These are phyloP conservation scores for Fonsecaea monophora DNA, from an alignment of 2,329 filamentous ascomycete species.

Conservation along the genomic window DNA sequence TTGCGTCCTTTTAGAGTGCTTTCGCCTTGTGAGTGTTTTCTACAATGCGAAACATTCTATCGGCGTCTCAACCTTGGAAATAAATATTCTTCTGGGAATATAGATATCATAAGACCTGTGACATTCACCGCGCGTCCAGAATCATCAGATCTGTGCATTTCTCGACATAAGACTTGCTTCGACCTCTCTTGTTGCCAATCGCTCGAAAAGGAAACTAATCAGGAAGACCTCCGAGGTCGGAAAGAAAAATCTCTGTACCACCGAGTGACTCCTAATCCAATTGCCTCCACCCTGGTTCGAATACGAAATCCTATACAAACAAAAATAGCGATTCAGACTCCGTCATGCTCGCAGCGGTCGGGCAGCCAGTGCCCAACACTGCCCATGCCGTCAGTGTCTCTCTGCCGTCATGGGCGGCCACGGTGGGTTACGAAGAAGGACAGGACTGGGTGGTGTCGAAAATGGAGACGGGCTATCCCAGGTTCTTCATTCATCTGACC, in stretches of 20 bases:
- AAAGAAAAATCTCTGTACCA: conserved; percentile 3
- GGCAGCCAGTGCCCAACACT: conserved; percentile 79
- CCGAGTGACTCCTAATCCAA: background rate
- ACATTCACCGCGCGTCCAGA: background rate
- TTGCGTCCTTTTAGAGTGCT: background rate
- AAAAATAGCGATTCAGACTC: background rate
- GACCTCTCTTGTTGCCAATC: background rate
- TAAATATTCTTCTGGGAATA: background rate
- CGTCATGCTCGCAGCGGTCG: conserved; percentile 51
- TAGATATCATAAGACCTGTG: background rate
- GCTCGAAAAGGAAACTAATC: conserved; percentile 17
- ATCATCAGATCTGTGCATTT: background rate
- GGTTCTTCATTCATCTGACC: conserved; percentile 89
- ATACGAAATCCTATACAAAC: background rate
- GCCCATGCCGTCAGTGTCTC: conserved; percentile 94
- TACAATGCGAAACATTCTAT: background rate
- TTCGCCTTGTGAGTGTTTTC: background rate
- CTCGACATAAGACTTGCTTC: background rate
- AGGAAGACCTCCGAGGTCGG: conserved; percentile 16
- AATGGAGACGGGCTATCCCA: conserved; percentile 90
- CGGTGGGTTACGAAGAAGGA: conserved; percentile 93
- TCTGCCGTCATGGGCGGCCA: conserved; percentile 88
- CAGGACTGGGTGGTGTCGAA: conserved; percentile 82
- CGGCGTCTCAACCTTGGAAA: background rate
- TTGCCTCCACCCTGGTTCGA: background rate